Conservation (phyloP, 495 filamentous ascomycete genomes). For the Barbatosphaeria neglecta region DNA sequence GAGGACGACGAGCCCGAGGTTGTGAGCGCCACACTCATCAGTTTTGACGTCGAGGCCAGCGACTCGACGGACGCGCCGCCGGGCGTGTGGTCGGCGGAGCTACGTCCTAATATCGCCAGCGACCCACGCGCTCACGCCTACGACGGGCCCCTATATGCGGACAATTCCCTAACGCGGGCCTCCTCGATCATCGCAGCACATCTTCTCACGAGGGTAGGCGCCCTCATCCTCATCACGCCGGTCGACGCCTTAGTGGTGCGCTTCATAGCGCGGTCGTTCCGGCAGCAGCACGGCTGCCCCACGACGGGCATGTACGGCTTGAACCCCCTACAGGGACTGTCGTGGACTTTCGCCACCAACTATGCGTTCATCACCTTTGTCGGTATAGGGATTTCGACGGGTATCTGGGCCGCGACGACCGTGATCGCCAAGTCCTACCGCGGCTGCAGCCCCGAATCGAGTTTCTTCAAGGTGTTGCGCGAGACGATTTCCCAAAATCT, state of each 20-base stretch:
- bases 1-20: constrained; percentile 40
- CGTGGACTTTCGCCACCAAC: constrained; percentile 11
- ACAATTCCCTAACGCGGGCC: constrained; percentile 23
- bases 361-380: constrained; percentile 3
- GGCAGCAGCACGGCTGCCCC: constrained; percentile 14
- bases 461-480: background rate
- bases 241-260: constrained; percentile 16
- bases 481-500: background rate
- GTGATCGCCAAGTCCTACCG: constrained; percentile 7
- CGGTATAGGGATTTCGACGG: constrained; percentile 13
- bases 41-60: constrained; percentile 43
- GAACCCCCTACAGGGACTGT: constrained; percentile 8
- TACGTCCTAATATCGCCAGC: constrained; percentile 28
- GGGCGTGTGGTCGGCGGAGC: constrained; percentile 45
- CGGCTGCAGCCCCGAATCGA: background rate
- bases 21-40: constrained; percentile 40
- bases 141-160: constrained; percentile 20
- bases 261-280: constrained; percentile 17
- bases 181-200: constrained; percentile 24
- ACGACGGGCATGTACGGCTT: constrained; percentile 7
- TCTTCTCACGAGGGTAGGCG: constrained; percentile 17
- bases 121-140: constrained; percentile 12
- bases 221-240: constrained; percentile 20
- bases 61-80: constrained; percentile 27
- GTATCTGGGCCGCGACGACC: constrained; percentile 14